Conservation (phyloP, 176 grass and related monocot genomes). For the Triticum dicoccoides region DNA sequence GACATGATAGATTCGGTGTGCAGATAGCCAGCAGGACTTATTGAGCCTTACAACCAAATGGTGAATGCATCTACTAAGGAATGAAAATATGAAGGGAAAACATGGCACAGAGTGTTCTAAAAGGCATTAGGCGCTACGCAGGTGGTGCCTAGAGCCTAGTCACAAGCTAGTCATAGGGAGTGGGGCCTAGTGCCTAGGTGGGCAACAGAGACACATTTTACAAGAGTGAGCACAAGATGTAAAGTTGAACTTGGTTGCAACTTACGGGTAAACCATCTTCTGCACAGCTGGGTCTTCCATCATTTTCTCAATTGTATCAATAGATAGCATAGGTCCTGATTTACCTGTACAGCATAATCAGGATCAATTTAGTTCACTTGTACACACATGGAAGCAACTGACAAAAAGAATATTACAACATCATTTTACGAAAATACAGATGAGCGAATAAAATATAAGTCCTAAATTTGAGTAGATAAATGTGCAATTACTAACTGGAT, state of each 20-base stretch:
- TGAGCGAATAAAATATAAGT: constrained; percentile 27
- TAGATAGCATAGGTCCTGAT: constrained; percentile 58
- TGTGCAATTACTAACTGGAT: constrained; percentile 47
- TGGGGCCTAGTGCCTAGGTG: neutral
- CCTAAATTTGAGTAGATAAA: neutral
- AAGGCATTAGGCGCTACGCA: neutral
- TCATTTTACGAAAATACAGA: constrained; percentile 18
- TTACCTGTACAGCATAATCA: constrained; percentile 34
- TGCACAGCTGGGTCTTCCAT: constrained; percentile 98
- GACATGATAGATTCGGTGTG: neutral
- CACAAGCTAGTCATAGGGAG: neutral
- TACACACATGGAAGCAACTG: neutral
- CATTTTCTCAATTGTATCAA: constrained; percentile 98
- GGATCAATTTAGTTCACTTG: constrained; percentile 24
- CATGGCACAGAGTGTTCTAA: neutral
- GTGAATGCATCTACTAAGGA: neutral
- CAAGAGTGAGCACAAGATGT: neutral
- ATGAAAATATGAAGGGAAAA: constrained; percentile 8
- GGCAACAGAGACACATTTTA: neutral
- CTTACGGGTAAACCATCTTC: constrained; percentile 99
- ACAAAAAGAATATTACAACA: constrained; percentile 22
- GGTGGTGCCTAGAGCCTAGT: neutral
- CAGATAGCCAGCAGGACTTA: neutral
- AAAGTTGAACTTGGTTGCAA: constrained; percentile 3
- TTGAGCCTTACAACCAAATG: neutral